phyloP scores from a whole-genome alignment of 805 yeast genomes.

The Starmerella apis region DNA sequence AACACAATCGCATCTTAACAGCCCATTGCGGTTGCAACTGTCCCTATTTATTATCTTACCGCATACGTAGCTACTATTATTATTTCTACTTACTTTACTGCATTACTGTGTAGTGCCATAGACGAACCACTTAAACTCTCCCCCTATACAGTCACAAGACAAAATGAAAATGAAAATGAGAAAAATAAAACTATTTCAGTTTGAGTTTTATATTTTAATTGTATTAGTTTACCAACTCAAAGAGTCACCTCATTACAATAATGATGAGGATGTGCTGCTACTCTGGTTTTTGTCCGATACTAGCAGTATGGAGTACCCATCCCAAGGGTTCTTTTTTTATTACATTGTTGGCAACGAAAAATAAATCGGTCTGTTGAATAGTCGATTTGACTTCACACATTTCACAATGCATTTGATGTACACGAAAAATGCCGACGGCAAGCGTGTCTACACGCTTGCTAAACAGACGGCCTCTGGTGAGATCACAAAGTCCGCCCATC shows the following conservation, averaged over 20 bases:
- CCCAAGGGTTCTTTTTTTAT: not conserved
- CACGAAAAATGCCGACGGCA: constrained; percentile 89
- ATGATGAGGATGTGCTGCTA: too few relatives aligned
- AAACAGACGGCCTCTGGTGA: constrained; percentile 76
- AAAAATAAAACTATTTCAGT: too few relatives aligned
- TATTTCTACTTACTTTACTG: not conserved
- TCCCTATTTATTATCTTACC: not conserved
- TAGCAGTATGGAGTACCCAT: not conserved
- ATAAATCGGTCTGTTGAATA: not conserved
- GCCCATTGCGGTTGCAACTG: too few relatives aligned
- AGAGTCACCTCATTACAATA: too few relatives aligned
- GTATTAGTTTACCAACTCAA: too few relatives aligned
- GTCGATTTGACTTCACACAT: not conserved
- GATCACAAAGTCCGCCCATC: constrained; percentile 97
- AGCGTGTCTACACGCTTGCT: constrained; percentile 85
- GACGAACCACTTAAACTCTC: too few relatives aligned
- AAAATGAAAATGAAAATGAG: too few relatives aligned
- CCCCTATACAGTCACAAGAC: too few relatives aligned
- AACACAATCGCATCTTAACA: too few relatives aligned
- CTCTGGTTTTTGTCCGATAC: not conserved
- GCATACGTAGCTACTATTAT: not conserved
- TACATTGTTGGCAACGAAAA: not conserved
- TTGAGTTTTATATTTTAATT: too few relatives aligned
- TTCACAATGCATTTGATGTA: constrained; percentile 92
- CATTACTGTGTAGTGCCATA: too few relatives aligned